Base-by-base conservation (phyloP, 352 stramenopile species). In the Phytophthora pistaciae region DNA sequence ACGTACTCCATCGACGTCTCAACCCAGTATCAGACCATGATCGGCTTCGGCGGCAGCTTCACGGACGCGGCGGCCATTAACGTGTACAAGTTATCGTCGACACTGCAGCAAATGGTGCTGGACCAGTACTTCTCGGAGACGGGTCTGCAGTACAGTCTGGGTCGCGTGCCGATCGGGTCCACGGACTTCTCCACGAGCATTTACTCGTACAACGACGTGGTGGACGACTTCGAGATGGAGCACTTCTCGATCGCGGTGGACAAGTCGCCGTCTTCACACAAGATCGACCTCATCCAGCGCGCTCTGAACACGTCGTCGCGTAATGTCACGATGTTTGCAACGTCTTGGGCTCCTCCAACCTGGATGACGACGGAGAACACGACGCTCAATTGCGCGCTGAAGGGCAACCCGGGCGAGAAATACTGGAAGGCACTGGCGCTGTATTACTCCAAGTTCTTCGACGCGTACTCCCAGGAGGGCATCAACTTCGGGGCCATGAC, bases 361-460 rank as follows among this genome's bases (percentile, higher is more conserved):
- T 98, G 90, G 91, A 97, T 97, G 90, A 98, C 93, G 29, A 85
- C 75, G 25, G 68, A 86, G 48, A 92, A 91, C 61, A 68, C 58
- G 20, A 88, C 78, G 18, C 75, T 87, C 59, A 90, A 91, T 49
- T 88, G 79, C 18, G 57, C 68, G n/a, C 60, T 94, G 11, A 74
- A 89, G 36, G 88, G 89, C 6, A 67, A 85, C 42, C 72, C 84
- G 0, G 80, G 85, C 10, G 88, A 84, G 4, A 52, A 77, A 20
- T 91, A 94, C 58, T 90, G 90, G 82, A 70, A 90, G 65, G 88
- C 91, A 1, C 69, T 92, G 67, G 92, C 91, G 20, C 75, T 92
- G n/a, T 98, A 97, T 69, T 95, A 97, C 67, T 86, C 83, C 66
- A 93, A 92, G 70, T 98, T 97, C 66, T 75, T 97, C 5, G 74